These are phyloP conservation scores for Papiliotrema fonsecae DNA, from an alignment of 1,284 basidiomycete species.

Conservation along the genomic window DNA sequence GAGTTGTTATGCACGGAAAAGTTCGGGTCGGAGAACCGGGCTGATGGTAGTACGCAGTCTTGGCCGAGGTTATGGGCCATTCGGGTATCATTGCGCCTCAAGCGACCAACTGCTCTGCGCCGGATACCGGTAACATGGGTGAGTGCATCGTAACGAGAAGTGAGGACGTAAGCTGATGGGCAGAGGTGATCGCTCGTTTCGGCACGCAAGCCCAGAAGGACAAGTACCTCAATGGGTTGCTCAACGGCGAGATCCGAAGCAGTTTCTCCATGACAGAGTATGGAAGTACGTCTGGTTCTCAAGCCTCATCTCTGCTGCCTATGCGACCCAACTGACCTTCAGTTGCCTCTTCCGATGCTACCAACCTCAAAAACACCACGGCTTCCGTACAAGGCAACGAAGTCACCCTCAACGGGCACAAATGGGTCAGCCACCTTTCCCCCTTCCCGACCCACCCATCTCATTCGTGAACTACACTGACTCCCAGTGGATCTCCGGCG, in stretches of 20 bases:
- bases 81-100: conserved; percentile 76
- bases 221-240: conserved; percentile 79
- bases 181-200: conserved; percentile 94
- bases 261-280: conserved; percentile 94
- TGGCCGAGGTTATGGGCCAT: conserved; percentile 90
- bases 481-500: conserved; percentile 83
- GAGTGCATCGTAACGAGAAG: too few relatives aligned
- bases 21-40: too few relatives aligned
- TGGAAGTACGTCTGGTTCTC: conserved; percentile 56
- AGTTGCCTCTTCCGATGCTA: conserved; percentile 95
- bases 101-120: conserved; percentile 85
- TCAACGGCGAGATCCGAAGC: conserved; percentile 89
- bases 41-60: conserved; percentile 74
- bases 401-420: conserved; percentile 92
- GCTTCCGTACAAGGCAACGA: conserved; percentile 71
- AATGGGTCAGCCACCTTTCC: conserved; percentile 61
- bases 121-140: conserved; percentile 96
- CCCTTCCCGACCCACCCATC: too few relatives aligned
- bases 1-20: conserved; percentile 19
- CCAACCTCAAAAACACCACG: conserved; percentile 88
- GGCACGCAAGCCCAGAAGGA: conserved; percentile 83
- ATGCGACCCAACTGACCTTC: not conserved
- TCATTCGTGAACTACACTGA: too few relatives aligned
- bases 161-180: not conserved
- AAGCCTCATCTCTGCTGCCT: not conserved